phyloP scores from a whole-genome alignment of 176 grass and related monocot species.

The Eleusine indica region DNA sequence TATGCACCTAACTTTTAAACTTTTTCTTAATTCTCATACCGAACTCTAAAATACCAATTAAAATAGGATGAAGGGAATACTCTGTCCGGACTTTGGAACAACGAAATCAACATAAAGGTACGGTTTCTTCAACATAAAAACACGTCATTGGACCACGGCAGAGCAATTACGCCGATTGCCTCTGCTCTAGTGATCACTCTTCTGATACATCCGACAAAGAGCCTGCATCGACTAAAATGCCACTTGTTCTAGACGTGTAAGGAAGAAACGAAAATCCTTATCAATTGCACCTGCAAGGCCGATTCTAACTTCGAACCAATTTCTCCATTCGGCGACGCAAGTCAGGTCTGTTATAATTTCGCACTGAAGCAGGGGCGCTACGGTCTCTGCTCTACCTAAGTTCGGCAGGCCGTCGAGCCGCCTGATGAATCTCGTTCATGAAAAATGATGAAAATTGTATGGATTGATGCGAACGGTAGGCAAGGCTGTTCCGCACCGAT shows the following conservation, averaged over 20 bases:
- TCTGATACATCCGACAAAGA: background rate
- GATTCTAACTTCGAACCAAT: background rate
- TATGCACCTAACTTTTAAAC: too few species aligned
- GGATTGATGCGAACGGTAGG: too few species aligned
- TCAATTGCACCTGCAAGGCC: background rate
- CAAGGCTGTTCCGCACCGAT: too few species aligned
- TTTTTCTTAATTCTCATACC: too few species aligned
- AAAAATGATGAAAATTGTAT: background rate
- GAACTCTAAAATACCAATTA: too few species aligned
- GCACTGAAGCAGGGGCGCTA: background rate
- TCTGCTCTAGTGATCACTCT: background rate
- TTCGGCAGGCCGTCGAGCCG: background rate
- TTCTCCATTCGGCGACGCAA: background rate
- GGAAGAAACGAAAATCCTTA: background rate
- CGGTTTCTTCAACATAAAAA: background rate
- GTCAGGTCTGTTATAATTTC: background rate
- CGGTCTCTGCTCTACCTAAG: background rate
- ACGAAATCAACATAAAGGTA: background rate
- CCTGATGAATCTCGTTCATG: background rate
- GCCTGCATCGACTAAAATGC: background rate
- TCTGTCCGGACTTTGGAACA: background rate
- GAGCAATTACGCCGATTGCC: background rate
- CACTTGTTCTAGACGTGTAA: constrained; percentile 1
- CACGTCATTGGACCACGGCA: background rate
- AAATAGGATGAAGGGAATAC: too few species aligned